These are phyloP conservation scores for Gossypium sturtianum DNA, from an alignment of 345 rosid genomes.

Conservation along the genomic window DNA sequence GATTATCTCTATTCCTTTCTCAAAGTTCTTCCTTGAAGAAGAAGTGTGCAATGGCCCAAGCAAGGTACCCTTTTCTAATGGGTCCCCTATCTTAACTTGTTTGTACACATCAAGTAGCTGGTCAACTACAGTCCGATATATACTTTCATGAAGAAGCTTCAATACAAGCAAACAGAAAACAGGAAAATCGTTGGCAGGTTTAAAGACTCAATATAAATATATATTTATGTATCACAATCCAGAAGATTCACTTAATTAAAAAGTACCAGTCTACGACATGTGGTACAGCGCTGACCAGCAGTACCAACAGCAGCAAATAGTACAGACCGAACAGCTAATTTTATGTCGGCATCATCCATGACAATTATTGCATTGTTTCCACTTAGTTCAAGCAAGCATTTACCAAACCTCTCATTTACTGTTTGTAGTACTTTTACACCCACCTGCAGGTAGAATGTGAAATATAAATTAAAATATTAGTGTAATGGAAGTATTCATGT, in stretches of 20 bases:
- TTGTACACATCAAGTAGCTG: constrained; percentile 69
- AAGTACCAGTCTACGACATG: constrained; percentile 96
- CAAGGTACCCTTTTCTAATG: constrained; percentile 75
- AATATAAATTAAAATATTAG: neutral
- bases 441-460: constrained; percentile 44
- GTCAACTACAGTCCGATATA: constrained; percentile 63
- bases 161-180: constrained; percentile 20
- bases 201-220: neutral
- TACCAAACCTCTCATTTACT: constrained; percentile 80
- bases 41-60: constrained; percentile 87
- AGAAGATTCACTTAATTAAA: neutral
- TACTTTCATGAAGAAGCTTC: constrained; percentile 84
- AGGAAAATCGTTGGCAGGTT: neutral
- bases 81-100: constrained; percentile 86
- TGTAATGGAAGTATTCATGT: neutral
- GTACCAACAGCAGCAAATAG: constrained; percentile 97
- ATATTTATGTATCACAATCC: neutral
- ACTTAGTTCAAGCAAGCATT: constrained; percentile 86
- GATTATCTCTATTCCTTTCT: constrained; percentile 74
- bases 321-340: constrained; percentile 80
- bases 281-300: constrained; percentile 98
- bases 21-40: constrained; percentile 63
- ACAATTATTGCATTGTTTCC: constrained; percentile 91
- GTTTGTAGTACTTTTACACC: constrained; percentile 75
- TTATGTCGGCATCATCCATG: constrained; percentile 89